Base-by-base conservation (phyloP, 2,329 filamentous ascomycete genomes). In the Boeremia exigua region DNA sequence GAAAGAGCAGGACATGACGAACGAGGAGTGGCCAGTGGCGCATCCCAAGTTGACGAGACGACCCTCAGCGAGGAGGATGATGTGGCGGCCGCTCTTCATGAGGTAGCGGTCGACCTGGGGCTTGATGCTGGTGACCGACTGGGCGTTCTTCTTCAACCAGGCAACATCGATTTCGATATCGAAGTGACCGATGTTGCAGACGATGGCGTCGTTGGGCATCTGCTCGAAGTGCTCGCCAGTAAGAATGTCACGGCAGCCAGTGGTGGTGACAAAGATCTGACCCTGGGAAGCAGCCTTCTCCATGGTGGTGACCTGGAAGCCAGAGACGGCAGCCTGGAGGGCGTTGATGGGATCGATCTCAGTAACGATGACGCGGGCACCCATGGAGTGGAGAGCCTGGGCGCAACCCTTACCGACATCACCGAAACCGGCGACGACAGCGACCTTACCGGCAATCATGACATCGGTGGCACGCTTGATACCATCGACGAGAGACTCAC, bases 1-100 rank as follows among this genome's bases (percentile, higher is more conserved):
- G 90, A 99, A 99, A 65, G 94, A 98, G 90, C 95, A 99, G 73
- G 93, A 97, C 95, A 99, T 98, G 85, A 99, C 95, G 81, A 99
- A 99, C 48, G 94, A 98, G 69, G 93, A 96, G 90, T 99, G 95
- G 70, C 95, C 95, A 65, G 95, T 99, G 77, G 95, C 95, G 82
- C 95, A 99, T 81, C 95, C 95, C 72, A 99, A 86, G 89, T 99
- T 99, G 84, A 99, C 95, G 66, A 99, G 90, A 85, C 95, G 94
- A 71, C 95, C 95, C 85, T 98, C 95, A 63, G 95, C 95, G 65
- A 99, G 88, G 74, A 99, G 92, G 82, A 99, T 96, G 86, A 99
- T 93, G 87, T 98, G 89, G 74, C 91, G 89, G 82, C 95, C 95
- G 82, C 79, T 95, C 79, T 89, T 83, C 91, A 99, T 95, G 72